Conservation (phyloP, 1,284 basidiomycete genomes). For the Leccinum insolens region DNA sequence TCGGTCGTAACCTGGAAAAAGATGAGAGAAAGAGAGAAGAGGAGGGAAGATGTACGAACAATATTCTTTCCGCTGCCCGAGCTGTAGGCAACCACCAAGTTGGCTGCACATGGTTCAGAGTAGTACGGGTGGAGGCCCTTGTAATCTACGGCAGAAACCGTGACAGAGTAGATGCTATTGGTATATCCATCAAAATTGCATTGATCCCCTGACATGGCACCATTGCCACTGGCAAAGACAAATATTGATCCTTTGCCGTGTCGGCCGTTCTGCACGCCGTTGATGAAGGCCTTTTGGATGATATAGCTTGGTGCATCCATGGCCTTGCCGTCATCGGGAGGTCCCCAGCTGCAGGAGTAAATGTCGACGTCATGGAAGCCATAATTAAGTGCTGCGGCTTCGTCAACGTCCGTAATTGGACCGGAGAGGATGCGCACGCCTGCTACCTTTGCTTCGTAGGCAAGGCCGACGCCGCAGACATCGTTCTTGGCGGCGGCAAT, state of each 20-base stretch:
- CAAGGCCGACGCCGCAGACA: slow-evolving; percentile 94
- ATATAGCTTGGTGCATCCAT: slow-evolving; percentile 96
- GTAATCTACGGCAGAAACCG: slow-evolving; percentile 92
- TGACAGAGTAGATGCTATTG: slow-evolving; percentile 96
- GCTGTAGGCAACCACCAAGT: slow-evolving; percentile 95
- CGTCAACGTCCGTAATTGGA: slow-evolving; percentile 97
- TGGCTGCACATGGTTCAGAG: slow-evolving; percentile 96
- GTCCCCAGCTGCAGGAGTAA: slow-evolving; percentile 96
- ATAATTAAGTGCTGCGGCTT: slow-evolving; percentile 94
- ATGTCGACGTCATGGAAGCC: slow-evolving; percentile 93
- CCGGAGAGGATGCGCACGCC: slow-evolving; percentile 96
- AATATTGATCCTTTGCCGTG: slow-evolving; percentile 91
- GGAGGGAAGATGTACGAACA: slow-evolving; percentile 50
- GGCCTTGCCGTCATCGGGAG: slow-evolving; percentile 91
- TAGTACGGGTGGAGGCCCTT: slow-evolving; percentile 96
- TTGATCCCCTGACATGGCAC: slow-evolving; percentile 90
- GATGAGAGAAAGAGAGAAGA: slow-evolving; percentile 21
- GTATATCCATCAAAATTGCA: slow-evolving; percentile 99
- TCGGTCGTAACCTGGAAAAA: slow-evolving; percentile 87
- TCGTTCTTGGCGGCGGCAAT: slow-evolving; percentile 97
- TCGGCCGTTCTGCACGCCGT: slow-evolving; percentile 92
- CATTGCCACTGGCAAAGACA: slow-evolving; percentile 98
- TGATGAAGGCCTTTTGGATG: slow-evolving; percentile 93
- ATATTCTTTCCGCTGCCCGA: slow-evolving; percentile 95
- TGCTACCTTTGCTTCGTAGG: slow-evolving; percentile 89